A percentile compares a stretch with the other conserved stretches of the same genome.
These are phyloP conservation scores for Populus hybrid DNA, from an alignment of 441 rosid species.

Conservation along the genomic window DNA sequence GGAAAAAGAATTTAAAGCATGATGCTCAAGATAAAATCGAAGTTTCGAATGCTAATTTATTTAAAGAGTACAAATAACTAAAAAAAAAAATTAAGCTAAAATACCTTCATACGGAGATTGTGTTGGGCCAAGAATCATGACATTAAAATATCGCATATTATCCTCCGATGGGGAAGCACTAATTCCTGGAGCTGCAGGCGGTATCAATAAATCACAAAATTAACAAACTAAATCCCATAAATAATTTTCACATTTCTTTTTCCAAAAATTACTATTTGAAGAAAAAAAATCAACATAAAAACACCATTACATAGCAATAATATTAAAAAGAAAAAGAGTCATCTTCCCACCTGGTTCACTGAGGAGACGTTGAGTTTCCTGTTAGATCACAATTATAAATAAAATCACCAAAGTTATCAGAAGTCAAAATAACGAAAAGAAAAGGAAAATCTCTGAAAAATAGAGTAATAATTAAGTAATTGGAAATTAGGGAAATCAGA, in stretches of 20 bases:
- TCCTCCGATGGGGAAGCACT: conserved; percentile 99
- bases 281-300: background rate
- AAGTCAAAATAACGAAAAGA: background rate
- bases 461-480: background rate
- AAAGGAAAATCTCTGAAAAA: background rate
- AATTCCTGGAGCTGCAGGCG: conserved; percentile 75
- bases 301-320: background rate
- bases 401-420: no score
- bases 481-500: background rate
- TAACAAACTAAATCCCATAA: background rate
- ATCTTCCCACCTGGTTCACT: conserved; percentile 81
- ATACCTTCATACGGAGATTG: conserved; percentile 98
- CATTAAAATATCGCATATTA: no score
- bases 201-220: conserved; percentile 6
- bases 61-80: no score
- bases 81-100: background rate
- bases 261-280: background rate
- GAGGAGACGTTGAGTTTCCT: conserved; percentile 99
- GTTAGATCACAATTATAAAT: conserved; percentile 24
- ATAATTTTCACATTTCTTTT: background rate
- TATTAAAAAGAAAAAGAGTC: background rate
- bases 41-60: background rate
- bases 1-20: background rate
- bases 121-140: conserved; percentile 97
- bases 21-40: background rate